Evolutionary conservation across 2,329 filamentous ascomycete genomes (phyloP), one percentile per base, ranked within the genome.

Genomic region (Coniella lustricola): DNA sequence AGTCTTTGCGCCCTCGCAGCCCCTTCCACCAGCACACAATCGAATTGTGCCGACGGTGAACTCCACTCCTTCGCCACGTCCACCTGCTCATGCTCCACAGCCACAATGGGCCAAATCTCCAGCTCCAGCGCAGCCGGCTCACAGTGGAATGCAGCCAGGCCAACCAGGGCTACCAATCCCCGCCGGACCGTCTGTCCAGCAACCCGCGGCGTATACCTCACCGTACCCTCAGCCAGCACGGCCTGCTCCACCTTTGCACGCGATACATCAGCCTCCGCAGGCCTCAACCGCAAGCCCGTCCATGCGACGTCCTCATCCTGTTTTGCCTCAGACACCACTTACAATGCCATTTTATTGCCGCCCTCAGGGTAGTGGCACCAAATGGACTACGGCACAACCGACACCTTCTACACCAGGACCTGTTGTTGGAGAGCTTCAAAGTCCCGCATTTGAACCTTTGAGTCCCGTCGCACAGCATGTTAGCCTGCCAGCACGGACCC

Each of bases 371-470:
- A 66, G 59, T 50, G 78, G 76, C 38, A 84, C 81, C 0, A 76
- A 75, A 57, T 84, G 81, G 80, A 76, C 70, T 2, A 67, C 74
- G 14, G 71, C 68, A 29, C 57, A 60, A 4, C 73, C 76, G 7
- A 80, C 77, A 1, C 75, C 77, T 3, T 78, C 78, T 4, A 84
- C 81, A 1, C 81, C 81, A 2, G 61, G 63, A 3, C 57, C 56
- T 22, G 62, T 59, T 12, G 61, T 65, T 40, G 68, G 64, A 42
- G 70, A 72, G 40, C 61, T 69, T 14, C 68, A 70, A 31, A 77
- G 76, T 50, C 81, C 81, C 3, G 70, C 72, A 3, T 74, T 68
- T 49, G 81, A 84, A 55, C 78, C 78, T 0, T 66, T 82, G 3
- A 84, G 79, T 53, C 81, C 80, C 2, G 67, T 76, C 1, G 60